Conservation (phyloP, 78 protist species). For the Cavenderia fasciculata region DNA sequence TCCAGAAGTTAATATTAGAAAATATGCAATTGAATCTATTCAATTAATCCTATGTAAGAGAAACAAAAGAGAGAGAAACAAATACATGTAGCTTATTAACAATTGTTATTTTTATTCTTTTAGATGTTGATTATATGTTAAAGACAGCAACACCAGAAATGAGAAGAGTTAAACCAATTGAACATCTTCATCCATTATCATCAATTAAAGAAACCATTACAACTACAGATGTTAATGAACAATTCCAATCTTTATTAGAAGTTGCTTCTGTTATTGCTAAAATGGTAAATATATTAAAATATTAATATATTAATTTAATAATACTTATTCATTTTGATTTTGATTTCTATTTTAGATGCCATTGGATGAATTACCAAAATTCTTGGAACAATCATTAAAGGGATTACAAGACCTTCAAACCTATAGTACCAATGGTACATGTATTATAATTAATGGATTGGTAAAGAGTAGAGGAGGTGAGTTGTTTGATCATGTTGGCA, state of each 20-base stretch:
- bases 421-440: constrained; percentile 74
- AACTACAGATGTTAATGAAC: constrained; percentile 73
- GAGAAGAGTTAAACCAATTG: constrained; percentile 59
- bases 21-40: constrained; percentile 56
- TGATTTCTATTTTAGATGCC: too few relatives aligned
- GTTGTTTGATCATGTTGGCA: constrained; percentile 29
- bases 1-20: constrained; percentile 55
- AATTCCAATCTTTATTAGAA: constrained; percentile 77
- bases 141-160: constrained; percentile 24
- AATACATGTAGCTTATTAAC: background rate
- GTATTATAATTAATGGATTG: constrained; percentile 82
- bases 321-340: too few relatives aligned
- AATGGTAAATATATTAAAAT: too few relatives aligned
- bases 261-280: constrained; percentile 47
- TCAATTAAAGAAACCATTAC: constrained; percentile 56
- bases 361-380: constrained; percentile 52
- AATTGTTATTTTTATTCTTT: background rate
- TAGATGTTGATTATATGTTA: constrained; percentile 53
- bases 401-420: constrained; percentile 76
- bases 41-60: constrained; percentile 44
- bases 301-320: too few relatives aligned
- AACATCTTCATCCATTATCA: constrained; percentile 36
- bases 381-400: constrained; percentile 52
- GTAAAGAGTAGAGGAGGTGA: constrained; percentile 75
- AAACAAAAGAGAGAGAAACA: background rate